phyloP scores from a whole-genome alignment of 2,329 filamentous ascomycete genomes.

The Alternaria brassicae region DNA sequence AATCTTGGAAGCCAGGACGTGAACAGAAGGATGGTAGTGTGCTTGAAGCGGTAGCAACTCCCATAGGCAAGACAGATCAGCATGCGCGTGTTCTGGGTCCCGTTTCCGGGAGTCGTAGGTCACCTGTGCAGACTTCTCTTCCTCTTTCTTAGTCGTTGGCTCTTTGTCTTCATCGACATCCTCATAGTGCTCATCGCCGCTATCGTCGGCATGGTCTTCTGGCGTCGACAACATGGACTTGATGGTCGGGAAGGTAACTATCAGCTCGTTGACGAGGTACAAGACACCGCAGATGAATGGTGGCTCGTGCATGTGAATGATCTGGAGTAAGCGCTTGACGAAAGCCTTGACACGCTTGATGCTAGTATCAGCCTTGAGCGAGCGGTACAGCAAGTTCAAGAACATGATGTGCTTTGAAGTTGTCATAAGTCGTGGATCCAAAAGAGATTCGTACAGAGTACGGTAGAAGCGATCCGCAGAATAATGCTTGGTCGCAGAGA shows the following conservation, averaged over 20 bases:
- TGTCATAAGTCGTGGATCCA: constrained; percentile 85
- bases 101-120: constrained; percentile 88
- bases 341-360: constrained; percentile 94
- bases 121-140: constrained; percentile 23
- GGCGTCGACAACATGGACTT: constrained; percentile 71
- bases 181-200: constrained; percentile 74
- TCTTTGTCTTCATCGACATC: constrained; percentile 63
- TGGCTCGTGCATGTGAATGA: constrained; percentile 86
- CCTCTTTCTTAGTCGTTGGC: constrained; percentile 27
- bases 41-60: constrained; percentile 80
- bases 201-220: constrained; percentile 79
- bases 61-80: constrained; percentile 93
- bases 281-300: constrained; percentile 93
- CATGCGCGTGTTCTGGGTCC: constrained; percentile 88
- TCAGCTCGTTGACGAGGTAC: constrained; percentile 84
- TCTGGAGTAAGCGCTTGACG: constrained; percentile 88
- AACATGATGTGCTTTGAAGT: constrained; percentile 97
- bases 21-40: constrained; percentile 94
- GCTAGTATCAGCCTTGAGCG: constrained; percentile 89
- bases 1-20: constrained; percentile 78
- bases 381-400: constrained; percentile 86
- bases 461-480: constrained; percentile 92
- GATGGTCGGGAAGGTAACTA: constrained; percentile 79
- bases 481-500: constrained; percentile 80
- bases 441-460: constrained; percentile 90